A percentile compares a stretch with the other conserved stretches of the same genome.
These are phyloP conservation scores for Auxenochlorella pyrenoidosa DNA, from an alignment of 139 green algal species.

Conservation along the genomic window DNA sequence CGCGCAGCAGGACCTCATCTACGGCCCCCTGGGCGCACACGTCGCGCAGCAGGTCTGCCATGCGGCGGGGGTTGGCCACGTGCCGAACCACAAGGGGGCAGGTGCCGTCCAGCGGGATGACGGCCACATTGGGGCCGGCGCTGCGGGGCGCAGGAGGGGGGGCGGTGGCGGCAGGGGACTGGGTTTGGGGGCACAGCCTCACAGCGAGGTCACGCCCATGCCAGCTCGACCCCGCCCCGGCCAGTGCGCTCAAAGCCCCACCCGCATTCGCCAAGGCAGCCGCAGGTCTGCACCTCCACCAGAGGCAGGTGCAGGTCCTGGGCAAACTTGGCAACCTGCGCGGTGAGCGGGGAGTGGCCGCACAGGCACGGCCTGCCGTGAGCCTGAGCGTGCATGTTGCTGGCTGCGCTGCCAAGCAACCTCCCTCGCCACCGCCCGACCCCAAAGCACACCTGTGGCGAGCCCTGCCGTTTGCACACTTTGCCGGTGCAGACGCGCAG, in stretches of 20 bases:
- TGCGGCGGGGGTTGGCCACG: slow-evolving; percentile 36
- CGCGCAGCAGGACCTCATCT: slow-evolving; percentile 38
- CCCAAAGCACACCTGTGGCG: not conserved
- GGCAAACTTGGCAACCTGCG: slow-evolving; percentile 56
- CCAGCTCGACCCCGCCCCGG: too few species aligned
- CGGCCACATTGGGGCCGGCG: slow-evolving; percentile 67
- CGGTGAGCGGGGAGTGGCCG: not conserved
- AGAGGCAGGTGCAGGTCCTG: slow-evolving; percentile 49
- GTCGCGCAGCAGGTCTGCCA: slow-evolving; percentile 17
- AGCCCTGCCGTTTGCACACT: slow-evolving; percentile 28
- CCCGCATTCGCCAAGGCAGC: slow-evolving; percentile 21
- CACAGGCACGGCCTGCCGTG: too few species aligned
- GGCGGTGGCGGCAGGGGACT: not conserved
- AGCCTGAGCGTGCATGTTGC: too few species aligned
- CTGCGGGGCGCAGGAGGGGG: slow-evolving; percentile 45
- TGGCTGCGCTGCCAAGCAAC: too few species aligned
- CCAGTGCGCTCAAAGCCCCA: too few species aligned
- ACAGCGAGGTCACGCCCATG: too few species aligned
- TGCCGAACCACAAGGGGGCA: slow-evolving; percentile 53
- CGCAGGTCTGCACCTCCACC: slow-evolving; percentile 11
- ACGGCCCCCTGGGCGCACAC: slow-evolving; percentile 30
- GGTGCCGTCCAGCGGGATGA: slow-evolving; percentile 46
- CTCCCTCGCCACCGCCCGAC: not conserved
- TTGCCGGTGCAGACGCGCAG: slow-evolving; percentile 18
- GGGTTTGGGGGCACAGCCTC: too few species aligned